Evolutionary conservation across 305 asterid species (phyloP).

Genomic region (Fraxinus xanthoxyloides): DNA sequence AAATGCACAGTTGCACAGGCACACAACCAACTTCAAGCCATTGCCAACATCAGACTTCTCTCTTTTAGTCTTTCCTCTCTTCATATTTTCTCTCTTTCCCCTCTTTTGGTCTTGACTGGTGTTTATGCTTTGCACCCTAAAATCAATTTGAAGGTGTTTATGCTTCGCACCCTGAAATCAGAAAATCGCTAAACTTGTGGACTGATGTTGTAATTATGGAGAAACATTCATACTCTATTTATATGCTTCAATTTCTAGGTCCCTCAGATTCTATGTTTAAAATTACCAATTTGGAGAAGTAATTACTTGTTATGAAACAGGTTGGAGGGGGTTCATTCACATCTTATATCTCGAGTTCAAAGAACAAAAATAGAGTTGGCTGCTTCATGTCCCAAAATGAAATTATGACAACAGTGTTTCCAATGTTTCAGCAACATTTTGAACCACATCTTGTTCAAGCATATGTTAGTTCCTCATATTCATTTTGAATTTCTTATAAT

Average conservation of each 20-base stretch:
- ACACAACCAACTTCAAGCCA: no score
- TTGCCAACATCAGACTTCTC: no score
- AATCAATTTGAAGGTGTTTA: slow-evolving; percentile 99
- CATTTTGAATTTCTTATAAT: background rate
- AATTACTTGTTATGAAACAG: slow-evolving; percentile 47
- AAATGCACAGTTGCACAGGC: no score
- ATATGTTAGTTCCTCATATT: slow-evolving; percentile 59
- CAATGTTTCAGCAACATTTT: slow-evolving; percentile 96
- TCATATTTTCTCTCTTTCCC: no score
- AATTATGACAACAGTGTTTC: slow-evolving; percentile 92
- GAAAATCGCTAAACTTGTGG: slow-evolving; percentile 91
- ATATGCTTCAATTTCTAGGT: slow-evolving; percentile 18
- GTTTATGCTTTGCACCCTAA: no score
- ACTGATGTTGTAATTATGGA: slow-evolving; percentile 89
- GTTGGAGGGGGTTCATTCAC: slow-evolving; percentile 99
- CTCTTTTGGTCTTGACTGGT: no score
- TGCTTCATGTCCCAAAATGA: slow-evolving; percentile 91
- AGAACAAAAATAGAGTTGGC: slow-evolving; percentile 89
- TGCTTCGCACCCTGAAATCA: slow-evolving; percentile 95
- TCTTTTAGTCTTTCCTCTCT: no score
- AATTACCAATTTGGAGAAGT: slow-evolving; percentile 22
- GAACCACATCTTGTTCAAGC: slow-evolving; percentile 99
- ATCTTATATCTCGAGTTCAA: slow-evolving; percentile 95
- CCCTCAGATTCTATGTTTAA: slow-evolving; percentile 9
- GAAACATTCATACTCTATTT: slow-evolving; percentile 2